Evolutionary conservation across 805 yeast species (phyloP), one percentile per base, ranked within the genome.

Genomic region (Yarrowia divulgata): DNA sequence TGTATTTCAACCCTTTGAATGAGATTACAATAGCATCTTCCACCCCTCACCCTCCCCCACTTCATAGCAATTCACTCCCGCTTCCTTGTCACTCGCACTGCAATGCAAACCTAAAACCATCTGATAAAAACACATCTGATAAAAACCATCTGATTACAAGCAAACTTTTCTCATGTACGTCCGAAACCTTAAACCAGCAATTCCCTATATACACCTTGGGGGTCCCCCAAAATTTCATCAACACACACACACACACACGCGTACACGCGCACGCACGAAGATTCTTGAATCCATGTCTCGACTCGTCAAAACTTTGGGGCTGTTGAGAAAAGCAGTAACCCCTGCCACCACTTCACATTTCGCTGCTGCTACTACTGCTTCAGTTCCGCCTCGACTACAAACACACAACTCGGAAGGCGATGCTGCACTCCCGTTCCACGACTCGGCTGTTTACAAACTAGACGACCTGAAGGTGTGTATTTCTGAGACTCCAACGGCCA

Each of bases 161-260:
- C 66, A 60, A 60, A 60, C 52, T 60, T 60, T 60, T 58, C 32
- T 37, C 48, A 16, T 57, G 63, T n/a, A 57, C 19, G 42, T n/a
- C 23, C 39, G 16, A 18, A 60, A 45, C 50, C 42, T 45, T 42
- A 29, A 42, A 13, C 14, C 13, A 4, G 8, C 37, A 8, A 14
- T 9, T 8, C 10, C 52, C 34, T 19, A 12, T 32, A 45, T 43
- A 60, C 39, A 23, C 66, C 66, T 45, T 32, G 52, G 52, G 34
- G 40, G 49, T 32, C 34, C 64, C 64, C 10, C 37, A 34, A 9
- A 42, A 6, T 29, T 10, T 7, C n/a, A 14, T 23, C 29, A 23
- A 23, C 16, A 37, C n/a, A 40, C 19, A 18, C 52, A 58, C 64
- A 29, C 34, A 6, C 35, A 7, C 35, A 42, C 49, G 2, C 29